phyloP scores from a whole-genome alignment of 768 basidiomycete species.

The Hygrophoropsis aurantiaca region DNA sequence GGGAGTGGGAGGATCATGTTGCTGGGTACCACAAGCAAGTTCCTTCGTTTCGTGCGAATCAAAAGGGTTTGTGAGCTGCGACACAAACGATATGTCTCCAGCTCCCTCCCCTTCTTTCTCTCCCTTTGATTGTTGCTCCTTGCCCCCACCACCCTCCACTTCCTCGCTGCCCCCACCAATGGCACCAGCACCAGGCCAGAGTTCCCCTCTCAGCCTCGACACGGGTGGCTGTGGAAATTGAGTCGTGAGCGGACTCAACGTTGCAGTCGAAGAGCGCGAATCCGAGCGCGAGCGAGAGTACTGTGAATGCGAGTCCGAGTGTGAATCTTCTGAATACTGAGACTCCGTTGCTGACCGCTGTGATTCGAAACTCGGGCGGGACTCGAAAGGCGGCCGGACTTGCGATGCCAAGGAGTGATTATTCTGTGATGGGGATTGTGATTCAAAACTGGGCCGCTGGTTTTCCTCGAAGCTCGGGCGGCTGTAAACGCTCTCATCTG shows the following conservation, averaged over 20 bases:
- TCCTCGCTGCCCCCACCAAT: conserved; percentile 3
- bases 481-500: conserved; percentile 4
- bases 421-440: too few relatives aligned
- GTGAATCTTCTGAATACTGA: conserved; percentile 9
- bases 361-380: background rate
- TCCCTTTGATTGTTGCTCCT: conserved; percentile 12
- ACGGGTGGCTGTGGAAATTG: conserved; percentile 29
- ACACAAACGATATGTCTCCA: background rate
- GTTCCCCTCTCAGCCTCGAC: conserved; percentile 7
- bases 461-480: conserved; percentile 27
- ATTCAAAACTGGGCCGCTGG: too few relatives aligned
- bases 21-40: too few relatives aligned
- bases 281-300: conserved; percentile 15
- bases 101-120: conserved; percentile 14
- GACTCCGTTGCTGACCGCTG: conserved; percentile 13
- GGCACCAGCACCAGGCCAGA: conserved; percentile 9
- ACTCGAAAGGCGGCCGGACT: background rate
- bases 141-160: background rate
- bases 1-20: too few relatives aligned
- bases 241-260: conserved; percentile 20
- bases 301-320: conserved; percentile 11
- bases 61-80: too few relatives aligned
- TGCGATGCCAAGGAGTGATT: too few relatives aligned
- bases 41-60: too few relatives aligned
- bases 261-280: conserved; percentile 15